Conservation (phyloP, 805 yeast species). For the Hanseniaspora meyeri region DNA sequence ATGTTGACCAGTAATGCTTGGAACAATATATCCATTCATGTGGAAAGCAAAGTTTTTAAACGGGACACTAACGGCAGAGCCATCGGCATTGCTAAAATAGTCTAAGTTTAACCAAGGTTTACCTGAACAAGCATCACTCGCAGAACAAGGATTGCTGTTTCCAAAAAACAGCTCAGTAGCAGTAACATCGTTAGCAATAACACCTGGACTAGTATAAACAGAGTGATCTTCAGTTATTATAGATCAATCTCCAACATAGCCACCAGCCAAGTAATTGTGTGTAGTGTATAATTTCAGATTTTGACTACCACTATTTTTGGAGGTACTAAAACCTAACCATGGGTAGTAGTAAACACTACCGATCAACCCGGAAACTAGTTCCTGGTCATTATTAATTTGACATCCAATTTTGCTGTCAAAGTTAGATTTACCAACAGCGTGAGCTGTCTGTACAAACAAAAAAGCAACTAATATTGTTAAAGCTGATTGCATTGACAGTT, state of each 20-base stretch:
- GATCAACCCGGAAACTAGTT: background rate
- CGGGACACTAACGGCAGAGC: background rate
- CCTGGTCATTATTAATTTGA: background rate
- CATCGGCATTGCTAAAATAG: background rate
- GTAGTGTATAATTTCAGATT: background rate
- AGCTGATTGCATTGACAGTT: no score
- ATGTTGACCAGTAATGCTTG: background rate
- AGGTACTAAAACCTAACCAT: background rate
- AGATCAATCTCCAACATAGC: background rate
- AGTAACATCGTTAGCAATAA: background rate
- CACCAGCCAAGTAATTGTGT: background rate
- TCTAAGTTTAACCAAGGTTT: background rate
- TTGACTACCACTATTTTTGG: background rate
- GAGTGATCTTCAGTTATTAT: background rate
- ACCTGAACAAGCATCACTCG: background rate
- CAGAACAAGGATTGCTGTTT: background rate
- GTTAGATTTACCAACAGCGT: background rate
- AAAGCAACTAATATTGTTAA: background rate
- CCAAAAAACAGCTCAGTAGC: background rate
- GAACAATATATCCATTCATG: constrained; percentile 3
- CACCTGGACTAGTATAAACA: background rate
- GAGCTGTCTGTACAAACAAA: background rate
- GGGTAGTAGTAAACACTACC: constrained; percentile 8
- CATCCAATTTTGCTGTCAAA: background rate
- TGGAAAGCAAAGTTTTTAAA: constrained; percentile 1